Base-by-base conservation (phyloP, 2,329 filamentous ascomycete genomes). In the Penicillium nordicum region DNA sequence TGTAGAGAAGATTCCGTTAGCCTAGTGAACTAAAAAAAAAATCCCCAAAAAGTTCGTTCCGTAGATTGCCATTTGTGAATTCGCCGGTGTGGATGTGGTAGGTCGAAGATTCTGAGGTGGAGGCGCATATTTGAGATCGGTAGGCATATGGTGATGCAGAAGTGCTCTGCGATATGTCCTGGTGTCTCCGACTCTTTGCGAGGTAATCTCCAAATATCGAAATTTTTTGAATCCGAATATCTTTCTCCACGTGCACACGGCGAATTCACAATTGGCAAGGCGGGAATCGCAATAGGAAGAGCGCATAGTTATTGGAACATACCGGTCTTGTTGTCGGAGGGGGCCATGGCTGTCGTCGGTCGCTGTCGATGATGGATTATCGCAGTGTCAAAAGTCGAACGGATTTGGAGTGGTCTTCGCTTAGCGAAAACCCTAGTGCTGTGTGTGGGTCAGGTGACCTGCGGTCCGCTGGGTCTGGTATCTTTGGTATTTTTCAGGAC, bases 271-370 rank as follows among this genome's bases (percentile, higher is more conserved):
- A 60, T 64, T 54, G 57, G 41, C 46, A 57, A 50, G 40, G 45
- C 36, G 42, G 50, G 50, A 57, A 84, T 84, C 81, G 76, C 74
- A 56, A 63, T 69, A 60, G 46, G 55, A 59, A 48, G 41, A 50
- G 50, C 55, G 50, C 63, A 57, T 51, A 58, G 40, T 55, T 51
- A 55, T 57, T 50, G 41, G 41, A 56, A 63, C 72, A 63, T 72
- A 79, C 77, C 75, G 76, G 77, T 76, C 74, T 79, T 79, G 69
- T 69, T 77, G 53, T 56, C 48, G 67, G 75, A 76, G 67, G 76
- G 76, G 68, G 75, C 76, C 76, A 78, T 78, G 69, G 74, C 74
- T 77, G 72, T 76, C 74, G 72, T 74, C 71, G 53, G 53, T 56
- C 67, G 74, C 69, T 71, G 70, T 73, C 69, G 70, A 56, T 74